Percentiles rank a stretch among this genome's conserved stretches.
phyloP scores from a whole-genome alignment of 306 rosid species.

The Myrica gale region DNA sequence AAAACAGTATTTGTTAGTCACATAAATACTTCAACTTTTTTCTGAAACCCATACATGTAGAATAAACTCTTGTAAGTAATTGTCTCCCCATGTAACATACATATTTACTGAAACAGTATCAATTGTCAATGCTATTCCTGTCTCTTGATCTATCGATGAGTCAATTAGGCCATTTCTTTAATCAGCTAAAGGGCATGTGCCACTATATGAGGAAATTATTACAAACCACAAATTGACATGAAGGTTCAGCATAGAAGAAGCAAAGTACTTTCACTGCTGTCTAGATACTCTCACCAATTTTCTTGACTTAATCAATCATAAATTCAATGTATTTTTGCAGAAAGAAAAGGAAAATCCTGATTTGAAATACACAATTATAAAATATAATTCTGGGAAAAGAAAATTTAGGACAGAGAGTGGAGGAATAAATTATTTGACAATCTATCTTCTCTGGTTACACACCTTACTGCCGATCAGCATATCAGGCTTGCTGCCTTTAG shows the following conservation, averaged over 20 bases:
- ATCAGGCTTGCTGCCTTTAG: conserved; percentile 56
- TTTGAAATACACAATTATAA: neutral
- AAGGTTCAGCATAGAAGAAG: neutral
- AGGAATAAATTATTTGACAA: neutral
- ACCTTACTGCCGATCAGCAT: conserved; percentile 67
- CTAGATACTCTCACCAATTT: neutral
- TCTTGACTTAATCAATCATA: neutral
- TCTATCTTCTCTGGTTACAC: conserved; percentile 8
- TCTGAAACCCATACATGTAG: too few species aligned
- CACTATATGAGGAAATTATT: neutral
- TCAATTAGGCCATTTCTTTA: neutral
- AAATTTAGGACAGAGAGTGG: neutral
- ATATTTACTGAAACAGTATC: neutral
- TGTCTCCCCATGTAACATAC: too few species aligned
- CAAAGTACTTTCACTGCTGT: neutral
- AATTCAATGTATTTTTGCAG: neutral
- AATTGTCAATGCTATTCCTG: neutral
- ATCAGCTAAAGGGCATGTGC: neutral
- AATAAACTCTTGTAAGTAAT: too few species aligned
- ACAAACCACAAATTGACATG: neutral
- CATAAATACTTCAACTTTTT: too few species aligned
- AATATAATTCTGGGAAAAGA: neutral
- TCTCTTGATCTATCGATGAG: neutral
- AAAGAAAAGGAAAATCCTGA: neutral
- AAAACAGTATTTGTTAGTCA: too few species aligned